A percentile compares a stretch with the other conserved stretches of the same genome.
These are phyloP conservation scores for Ogataea corticis DNA, from an alignment of 805 yeast genomes.

Conservation along the genomic window DNA sequence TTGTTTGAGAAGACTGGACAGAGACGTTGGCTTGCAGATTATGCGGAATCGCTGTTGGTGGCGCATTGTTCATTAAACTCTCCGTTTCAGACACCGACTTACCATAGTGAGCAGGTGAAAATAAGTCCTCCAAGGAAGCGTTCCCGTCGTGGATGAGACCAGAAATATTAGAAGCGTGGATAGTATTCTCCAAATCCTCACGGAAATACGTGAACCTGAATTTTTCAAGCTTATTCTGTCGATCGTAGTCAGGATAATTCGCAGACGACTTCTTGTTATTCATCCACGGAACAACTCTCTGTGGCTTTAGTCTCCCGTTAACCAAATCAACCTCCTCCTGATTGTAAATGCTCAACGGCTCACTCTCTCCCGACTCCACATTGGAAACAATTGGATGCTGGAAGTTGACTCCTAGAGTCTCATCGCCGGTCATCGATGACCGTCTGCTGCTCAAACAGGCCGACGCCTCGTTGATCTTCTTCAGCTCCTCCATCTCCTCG, in stretches of 20 bases:
- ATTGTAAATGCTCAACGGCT: conserved; percentile 30
- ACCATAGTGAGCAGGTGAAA: conserved; percentile 46
- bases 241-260: conserved; percentile 17
- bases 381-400: conserved; percentile 37
- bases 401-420: conserved; percentile 38
- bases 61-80: conserved; percentile 5
- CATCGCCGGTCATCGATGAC: conserved; percentile 18
- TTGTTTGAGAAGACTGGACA: conserved; percentile 17
- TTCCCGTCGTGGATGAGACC: conserved; percentile 63
- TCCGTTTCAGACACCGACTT: conserved; percentile 7
- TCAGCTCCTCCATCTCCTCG: conserved; percentile 54
- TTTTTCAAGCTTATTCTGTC: conserved; percentile 40
- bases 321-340: conserved; percentile 58
- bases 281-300: conserved; percentile 75
- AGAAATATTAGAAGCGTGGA: conserved; percentile 85
- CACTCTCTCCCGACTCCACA: conserved; percentile 31
- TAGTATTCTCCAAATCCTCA: conserved; percentile 84
- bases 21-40: conserved; percentile 4
- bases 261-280: conserved; percentile 26
- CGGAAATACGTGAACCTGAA: conserved; percentile 90
- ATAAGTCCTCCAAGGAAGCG: conserved; percentile 61
- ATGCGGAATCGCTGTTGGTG: conserved; percentile 1
- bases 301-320: conserved; percentile 72
- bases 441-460: conserved; percentile 26
- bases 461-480: conserved; percentile 27